Base-by-base conservation (phyloP, 2,329 filamentous ascomycete species). In the Clonostachys byssicola region DNA sequence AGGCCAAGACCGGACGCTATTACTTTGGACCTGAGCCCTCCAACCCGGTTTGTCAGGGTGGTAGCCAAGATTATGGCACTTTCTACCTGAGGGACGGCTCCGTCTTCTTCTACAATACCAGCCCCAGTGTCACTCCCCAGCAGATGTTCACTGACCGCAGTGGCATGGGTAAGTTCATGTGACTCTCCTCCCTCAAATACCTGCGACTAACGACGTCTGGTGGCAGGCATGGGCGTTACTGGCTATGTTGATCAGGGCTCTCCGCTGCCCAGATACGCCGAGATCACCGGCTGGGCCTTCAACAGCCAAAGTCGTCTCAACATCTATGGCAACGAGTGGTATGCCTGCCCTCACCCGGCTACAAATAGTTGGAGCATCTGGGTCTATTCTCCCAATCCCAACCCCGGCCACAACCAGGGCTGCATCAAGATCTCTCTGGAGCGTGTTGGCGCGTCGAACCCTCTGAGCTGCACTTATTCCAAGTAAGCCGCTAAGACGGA, bases 131-230 rank as follows among this genome's bases (percentile, higher is more conserved):
- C 23, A 62, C 63, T 17, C 65, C 62, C 5, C 80, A 83, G 65
- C 63, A 74, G 54, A 49, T 78, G 45, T 83, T 57, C 52, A 73
- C 73, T 40, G 79, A 84, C 60, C 73, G 74, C 42, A 80, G 75
- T 41, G 79, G 77, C 56, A 81, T 81, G 77, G 79, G 76, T 73
- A 72, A 40, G 71, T 53, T 23, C 14, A 30, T 30, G 1, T 30
- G 5, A 30, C 8, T 3, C 6, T 30, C 3, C 8, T 30, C 23
- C 77, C 71, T 39, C 80, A 83, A 61, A 64, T 65, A 52, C 62
- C 82, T 53, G 45, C 68, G 39, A 23, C 12, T n/a, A 9, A 44
- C 5, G 30, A 17, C 13, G 16, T 18, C 17, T 23, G 14, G 35
- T 23, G 48, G 4, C 41, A 75, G 74, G 76, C 52, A 74, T 78